Conservation (phyloP, 2,329 filamentous ascomycete species). For the Fusarium zealandicum region DNA sequence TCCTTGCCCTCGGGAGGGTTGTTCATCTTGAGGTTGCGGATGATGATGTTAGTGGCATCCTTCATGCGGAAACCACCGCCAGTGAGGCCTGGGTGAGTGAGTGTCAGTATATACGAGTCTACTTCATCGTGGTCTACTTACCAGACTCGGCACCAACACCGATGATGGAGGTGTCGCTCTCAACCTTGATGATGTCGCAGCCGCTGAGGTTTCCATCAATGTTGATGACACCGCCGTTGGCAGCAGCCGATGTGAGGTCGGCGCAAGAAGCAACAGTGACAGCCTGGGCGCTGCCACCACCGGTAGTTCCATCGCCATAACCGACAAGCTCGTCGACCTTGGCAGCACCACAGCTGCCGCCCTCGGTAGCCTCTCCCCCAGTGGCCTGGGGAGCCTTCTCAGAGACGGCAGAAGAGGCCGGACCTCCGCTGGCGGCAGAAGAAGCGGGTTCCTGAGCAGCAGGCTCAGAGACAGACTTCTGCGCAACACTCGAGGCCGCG, state of each 20-base stretch:
- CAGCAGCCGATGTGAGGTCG: slow-evolving; percentile 49
- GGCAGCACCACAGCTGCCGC: slow-evolving; percentile 28
- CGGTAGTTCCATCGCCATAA: slow-evolving; percentile 52
- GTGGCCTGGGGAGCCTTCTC: slow-evolving; percentile 7
- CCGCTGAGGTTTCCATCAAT: slow-evolving; percentile 52
- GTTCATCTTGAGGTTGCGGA: slow-evolving; percentile 59
- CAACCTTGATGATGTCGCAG: slow-evolving; percentile 51
- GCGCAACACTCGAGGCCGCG: neutral
- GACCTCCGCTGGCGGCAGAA: neutral
- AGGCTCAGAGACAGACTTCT: slow-evolving; percentile 1
- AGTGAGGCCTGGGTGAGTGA: slow-evolving; percentile 30
- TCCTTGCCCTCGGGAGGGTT: slow-evolving; percentile 54
- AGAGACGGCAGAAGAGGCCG: neutral
- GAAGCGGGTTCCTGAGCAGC: slow-evolving; percentile 5
- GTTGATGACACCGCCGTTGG: slow-evolving; percentile 51
- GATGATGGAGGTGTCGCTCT: slow-evolving; percentile 57
- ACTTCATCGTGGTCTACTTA: neutral
- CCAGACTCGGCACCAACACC: slow-evolving; percentile 52
- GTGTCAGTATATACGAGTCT: neutral
- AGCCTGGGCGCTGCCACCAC: slow-evolving; percentile 52
- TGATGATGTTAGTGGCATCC: slow-evolving; percentile 56
- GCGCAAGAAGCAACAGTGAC: slow-evolving; percentile 56
- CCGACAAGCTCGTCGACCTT: slow-evolving; percentile 31
- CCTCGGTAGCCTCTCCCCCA: slow-evolving; percentile 8
- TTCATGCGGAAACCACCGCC: slow-evolving; percentile 55